Evolutionary conservation across 345 rosid species (phyloP).

Genomic region (Salix dunnii): DNA sequence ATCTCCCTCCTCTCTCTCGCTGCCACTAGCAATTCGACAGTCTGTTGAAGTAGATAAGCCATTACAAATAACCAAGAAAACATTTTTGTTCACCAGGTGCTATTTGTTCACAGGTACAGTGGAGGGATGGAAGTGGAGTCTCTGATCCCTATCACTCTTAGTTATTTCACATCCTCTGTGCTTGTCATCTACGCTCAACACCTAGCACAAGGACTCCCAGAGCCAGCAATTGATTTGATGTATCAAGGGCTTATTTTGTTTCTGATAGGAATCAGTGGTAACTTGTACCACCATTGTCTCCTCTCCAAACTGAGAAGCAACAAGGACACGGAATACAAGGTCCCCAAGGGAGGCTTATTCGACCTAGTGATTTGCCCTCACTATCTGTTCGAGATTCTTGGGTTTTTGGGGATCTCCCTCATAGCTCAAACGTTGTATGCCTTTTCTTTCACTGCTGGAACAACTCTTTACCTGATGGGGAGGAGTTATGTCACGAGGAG

Average conservation of each 20-base stretch:
- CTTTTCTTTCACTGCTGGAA: conserved; percentile 32
- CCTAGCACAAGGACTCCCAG: conserved; percentile 33
- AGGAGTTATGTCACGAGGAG: conserved; percentile 59
- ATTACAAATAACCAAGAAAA: background rate
- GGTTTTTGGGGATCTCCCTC: conserved; percentile 46
- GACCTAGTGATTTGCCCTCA: conserved; percentile 63
- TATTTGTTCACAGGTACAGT: conserved; percentile 61
- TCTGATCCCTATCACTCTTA: conserved; percentile 19
- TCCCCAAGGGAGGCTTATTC: conserved; percentile 67
- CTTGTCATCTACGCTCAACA: conserved; percentile 43
- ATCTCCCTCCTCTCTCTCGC: background rate
- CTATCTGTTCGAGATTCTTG: conserved; percentile 66
- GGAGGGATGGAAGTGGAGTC: conserved; percentile 41
- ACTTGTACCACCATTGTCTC: conserved; percentile 71
- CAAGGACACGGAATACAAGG: conserved; percentile 50
- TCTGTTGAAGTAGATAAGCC: background rate
- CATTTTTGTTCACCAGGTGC: conserved; percentile 31
- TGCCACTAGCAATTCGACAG: background rate
- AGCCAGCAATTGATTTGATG: conserved; percentile 41
- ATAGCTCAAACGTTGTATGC: conserved; percentile 59
- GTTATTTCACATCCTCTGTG: conserved; percentile 38
- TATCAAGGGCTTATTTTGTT: conserved; percentile 43
- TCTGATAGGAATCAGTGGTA: conserved; percentile 52
- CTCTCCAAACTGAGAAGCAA: conserved; percentile 53
- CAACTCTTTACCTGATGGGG: conserved; percentile 44